phyloP scores from a whole-genome alignment of 306 rosid species.

The Urtica urens region DNA sequence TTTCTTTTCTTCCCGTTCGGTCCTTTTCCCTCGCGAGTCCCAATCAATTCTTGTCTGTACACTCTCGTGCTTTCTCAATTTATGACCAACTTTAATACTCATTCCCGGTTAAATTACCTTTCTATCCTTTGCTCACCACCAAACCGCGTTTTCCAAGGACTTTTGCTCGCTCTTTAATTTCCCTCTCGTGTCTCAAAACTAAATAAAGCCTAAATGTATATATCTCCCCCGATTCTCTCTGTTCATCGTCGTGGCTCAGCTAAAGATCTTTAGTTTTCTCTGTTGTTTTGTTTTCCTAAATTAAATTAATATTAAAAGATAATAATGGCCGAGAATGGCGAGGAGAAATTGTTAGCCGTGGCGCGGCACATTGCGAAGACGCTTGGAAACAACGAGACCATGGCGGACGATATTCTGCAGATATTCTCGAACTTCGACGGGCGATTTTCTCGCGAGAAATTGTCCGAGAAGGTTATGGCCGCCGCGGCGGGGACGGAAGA shows the following conservation, averaged over 20 bases:
- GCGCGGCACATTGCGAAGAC: slow-evolving; percentile 97
- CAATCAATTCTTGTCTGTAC: neutral
- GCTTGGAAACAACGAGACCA: slow-evolving; percentile 55
- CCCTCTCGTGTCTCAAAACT: neutral
- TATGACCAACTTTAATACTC: no score
- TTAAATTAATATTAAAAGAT: neutral
- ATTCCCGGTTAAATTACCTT: neutral
- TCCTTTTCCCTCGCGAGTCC: neutral
- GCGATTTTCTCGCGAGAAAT: slow-evolving; percentile 75
- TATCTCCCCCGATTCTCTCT: neutral
- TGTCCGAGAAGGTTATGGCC: slow-evolving; percentile 36
- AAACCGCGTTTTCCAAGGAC: slow-evolving; percentile 41
- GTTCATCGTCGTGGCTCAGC: no score
- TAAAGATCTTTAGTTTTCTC: no score
- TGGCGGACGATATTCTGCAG: slow-evolving; percentile 86
- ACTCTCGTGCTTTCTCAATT: neutral
- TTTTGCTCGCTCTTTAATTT: neutral
- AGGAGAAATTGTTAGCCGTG: slow-evolving; percentile 74
- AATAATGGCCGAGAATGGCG: slow-evolving; percentile 84
- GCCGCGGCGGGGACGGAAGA: neutral
- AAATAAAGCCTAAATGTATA: neutral
- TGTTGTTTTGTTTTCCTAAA: neutral
- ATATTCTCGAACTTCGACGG: slow-evolving; percentile 88
- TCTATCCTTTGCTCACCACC: slow-evolving; percentile 8
- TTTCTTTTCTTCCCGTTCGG: neutral